Percentiles rank a stretch among this genome's conserved stretches.
phyloP scores from a whole-genome alignment of 2,329 filamentous ascomycete genomes.

The Ophiostoma sp. region DNA sequence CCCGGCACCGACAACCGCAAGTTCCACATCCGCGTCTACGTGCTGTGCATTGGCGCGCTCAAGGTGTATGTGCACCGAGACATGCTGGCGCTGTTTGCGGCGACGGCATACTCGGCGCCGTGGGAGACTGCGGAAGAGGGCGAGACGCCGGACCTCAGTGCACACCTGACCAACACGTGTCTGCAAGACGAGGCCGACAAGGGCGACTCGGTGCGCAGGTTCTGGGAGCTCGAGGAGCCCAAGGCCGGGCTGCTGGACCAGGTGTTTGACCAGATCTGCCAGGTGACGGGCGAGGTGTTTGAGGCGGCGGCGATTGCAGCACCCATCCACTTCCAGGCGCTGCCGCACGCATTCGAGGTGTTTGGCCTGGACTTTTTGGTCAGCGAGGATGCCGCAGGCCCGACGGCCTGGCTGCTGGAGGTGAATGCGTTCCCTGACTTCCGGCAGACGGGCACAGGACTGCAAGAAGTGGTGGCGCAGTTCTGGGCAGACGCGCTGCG shows the following conservation, averaged over 20 bases:
- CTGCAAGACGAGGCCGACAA: constrained; percentile 61
- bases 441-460: constrained; percentile 74
- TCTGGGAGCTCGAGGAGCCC: constrained; percentile 58
- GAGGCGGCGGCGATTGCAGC: constrained; percentile 79
- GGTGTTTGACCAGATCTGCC: constrained; percentile 71
- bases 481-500: constrained; percentile 72
- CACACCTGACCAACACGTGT: constrained; percentile 93
- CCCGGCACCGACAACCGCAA: constrained; percentile 62
- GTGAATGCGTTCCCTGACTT: constrained; percentile 97
- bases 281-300: constrained; percentile 70
- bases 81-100: constrained; percentile 92
- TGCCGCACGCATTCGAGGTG: constrained; percentile 84
- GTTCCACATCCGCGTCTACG: constrained; percentile 92
- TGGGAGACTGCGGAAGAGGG: constrained; percentile 34
- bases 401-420: constrained; percentile 72
- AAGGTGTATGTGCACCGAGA: constrained; percentile 79
- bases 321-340: constrained; percentile 84
- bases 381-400: constrained; percentile 41
- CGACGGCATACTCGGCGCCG: constrained; percentile 64
- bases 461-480: constrained; percentile 65
- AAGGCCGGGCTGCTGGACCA: constrained; percentile 40
- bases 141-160: constrained; percentile 54
- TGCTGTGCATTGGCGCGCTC: constrained; percentile 72
- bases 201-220: constrained; percentile 57
- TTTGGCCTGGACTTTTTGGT: constrained; percentile 91